phyloP scores from a whole-genome alignment of 2,329 filamentous ascomycete genomes.

The Neurospora crassa region DNA sequence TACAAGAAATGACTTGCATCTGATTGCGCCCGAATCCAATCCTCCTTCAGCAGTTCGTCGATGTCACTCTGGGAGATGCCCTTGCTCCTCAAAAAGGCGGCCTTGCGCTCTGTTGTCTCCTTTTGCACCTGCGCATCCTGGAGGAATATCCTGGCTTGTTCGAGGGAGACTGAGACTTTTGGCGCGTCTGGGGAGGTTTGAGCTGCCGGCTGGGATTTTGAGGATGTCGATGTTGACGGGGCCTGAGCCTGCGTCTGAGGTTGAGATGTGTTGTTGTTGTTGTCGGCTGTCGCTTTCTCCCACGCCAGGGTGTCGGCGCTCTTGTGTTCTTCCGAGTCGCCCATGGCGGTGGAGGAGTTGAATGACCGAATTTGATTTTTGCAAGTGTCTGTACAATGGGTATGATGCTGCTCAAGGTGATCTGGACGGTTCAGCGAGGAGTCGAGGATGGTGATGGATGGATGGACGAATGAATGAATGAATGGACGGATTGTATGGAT shows the following conservation, averaged over 20 bases:
- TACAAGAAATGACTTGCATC: slow-evolving; percentile 1
- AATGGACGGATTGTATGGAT: not conserved
- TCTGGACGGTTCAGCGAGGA: not conserved
- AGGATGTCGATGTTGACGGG: not conserved
- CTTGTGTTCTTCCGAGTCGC: not conserved
- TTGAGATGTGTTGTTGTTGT: not conserved
- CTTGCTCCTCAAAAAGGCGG: slow-evolving; percentile 68
- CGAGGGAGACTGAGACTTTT: slow-evolving; percentile 26
- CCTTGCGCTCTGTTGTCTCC: slow-evolving; percentile 62
- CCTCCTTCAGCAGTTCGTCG: slow-evolving; percentile 46
- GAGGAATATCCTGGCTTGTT: slow-evolving; percentile 68
- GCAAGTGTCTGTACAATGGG: not conserved
- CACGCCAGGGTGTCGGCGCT: not conserved
- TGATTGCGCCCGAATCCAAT: slow-evolving; percentile 6
- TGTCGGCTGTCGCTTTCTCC: not conserved
- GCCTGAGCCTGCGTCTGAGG: not conserved
- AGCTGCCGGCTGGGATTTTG: not conserved
- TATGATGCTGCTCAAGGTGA: not conserved
- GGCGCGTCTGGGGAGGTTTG: not conserved
- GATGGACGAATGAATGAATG: not conserved
- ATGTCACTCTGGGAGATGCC: slow-evolving; percentile 61
- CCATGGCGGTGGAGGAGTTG: not conserved
- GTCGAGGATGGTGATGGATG: not conserved
- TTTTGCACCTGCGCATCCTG: slow-evolving; percentile 62
- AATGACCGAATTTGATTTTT: not conserved